Conservation (phyloP, 164 flowering plant genomes). For the Vitis riparia region DNA sequence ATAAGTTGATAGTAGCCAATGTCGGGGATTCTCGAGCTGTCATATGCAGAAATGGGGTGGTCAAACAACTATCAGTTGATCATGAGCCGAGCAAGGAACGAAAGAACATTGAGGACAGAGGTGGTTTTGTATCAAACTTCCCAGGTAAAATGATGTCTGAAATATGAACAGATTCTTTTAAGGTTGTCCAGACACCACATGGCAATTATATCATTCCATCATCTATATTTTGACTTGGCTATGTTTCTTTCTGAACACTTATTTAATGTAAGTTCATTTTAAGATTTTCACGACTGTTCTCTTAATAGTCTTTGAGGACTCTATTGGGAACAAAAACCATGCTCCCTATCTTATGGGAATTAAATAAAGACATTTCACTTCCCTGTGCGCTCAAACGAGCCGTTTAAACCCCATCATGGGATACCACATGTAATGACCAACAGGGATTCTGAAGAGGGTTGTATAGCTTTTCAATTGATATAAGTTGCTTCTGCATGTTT, state of each 20-base stretch:
- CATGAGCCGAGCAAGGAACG: slow-evolving; percentile 82
- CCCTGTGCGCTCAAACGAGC: too few relatives aligned
- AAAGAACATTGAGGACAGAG: slow-evolving; percentile 62
- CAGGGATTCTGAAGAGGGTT: too few relatives aligned
- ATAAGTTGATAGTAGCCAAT: slow-evolving; percentile 80
- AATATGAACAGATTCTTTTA: background rate
- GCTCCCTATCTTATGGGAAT: too few relatives aligned
- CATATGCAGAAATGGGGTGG: slow-evolving; percentile 68
- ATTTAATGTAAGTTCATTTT: background rate
- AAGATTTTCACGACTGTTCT: too few relatives aligned
- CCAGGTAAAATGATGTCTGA: slow-evolving; percentile 53
- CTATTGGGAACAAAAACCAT: too few relatives aligned
- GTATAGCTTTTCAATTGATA: too few relatives aligned
- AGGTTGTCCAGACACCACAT: background rate
- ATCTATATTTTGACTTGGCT: background rate
- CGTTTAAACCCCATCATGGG: too few relatives aligned
- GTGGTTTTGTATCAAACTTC: slow-evolving; percentile 83
- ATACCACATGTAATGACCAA: too few relatives aligned
- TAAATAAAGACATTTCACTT: too few relatives aligned
- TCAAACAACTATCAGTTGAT: slow-evolving; percentile 83
- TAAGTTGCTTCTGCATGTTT: too few relatives aligned
- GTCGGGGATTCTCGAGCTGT: slow-evolving; percentile 94
- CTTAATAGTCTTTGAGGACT: too few relatives aligned
- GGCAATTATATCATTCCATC: background rate
- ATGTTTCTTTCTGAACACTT: background rate